phyloP scores from a whole-genome alignment of 176 grass and related monocot species.

The Chrysopogon serrulatus region DNA sequence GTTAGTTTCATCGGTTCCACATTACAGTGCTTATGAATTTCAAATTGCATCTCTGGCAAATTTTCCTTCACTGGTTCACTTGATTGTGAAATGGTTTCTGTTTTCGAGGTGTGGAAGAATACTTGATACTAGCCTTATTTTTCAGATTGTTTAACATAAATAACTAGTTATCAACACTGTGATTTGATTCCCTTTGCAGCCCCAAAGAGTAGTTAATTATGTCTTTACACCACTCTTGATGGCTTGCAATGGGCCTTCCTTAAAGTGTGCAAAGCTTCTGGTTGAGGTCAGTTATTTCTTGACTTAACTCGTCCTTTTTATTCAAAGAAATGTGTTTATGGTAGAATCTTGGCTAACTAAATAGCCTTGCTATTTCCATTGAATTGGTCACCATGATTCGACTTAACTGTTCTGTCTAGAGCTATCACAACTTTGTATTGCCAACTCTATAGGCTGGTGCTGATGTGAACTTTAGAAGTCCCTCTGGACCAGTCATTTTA shows the following conservation, averaged over 20 bases:
- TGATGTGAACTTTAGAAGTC: constrained; percentile 29
- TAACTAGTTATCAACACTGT: neutral
- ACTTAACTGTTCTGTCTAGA: neutral
- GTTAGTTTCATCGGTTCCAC: neutral
- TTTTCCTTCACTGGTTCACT: neutral
- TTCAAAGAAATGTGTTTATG: neutral
- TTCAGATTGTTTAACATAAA: neutral
- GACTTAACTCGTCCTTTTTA: neutral
- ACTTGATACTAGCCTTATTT: neutral
- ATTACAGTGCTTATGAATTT: neutral
- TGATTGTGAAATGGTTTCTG: neutral
- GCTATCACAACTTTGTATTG: neutral
- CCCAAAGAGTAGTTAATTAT: neutral
- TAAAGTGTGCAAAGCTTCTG: neutral
- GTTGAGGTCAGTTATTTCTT: neutral
- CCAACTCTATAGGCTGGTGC: constrained; percentile 40
- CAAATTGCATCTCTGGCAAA: neutral
- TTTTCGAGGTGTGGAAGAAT: neutral
- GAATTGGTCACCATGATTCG: neutral
- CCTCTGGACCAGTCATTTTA: constrained; percentile 9
- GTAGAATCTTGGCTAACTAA: neutral
- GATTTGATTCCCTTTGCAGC: neutral
- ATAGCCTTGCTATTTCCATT: neutral
- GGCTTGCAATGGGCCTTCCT: neutral
- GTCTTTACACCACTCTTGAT: constrained; percentile 27